Evolutionary conservation across 2,329 filamentous ascomycete genomes (phyloP), one percentile per base, ranked within the genome.

Genomic region (Metarhizium brunneum): DNA sequence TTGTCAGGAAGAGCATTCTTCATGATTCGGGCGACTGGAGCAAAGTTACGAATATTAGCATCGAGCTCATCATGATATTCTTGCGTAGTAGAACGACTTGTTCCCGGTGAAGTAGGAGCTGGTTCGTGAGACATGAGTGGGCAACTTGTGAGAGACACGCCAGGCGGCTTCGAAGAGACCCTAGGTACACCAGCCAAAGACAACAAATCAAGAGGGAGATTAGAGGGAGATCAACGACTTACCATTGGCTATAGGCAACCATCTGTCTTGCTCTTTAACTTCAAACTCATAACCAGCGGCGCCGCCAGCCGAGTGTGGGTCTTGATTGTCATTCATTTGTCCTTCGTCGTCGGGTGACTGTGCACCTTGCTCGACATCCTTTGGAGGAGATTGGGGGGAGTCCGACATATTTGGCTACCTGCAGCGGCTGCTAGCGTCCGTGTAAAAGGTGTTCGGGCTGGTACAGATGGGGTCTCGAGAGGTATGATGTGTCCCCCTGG

Each of bases 211-310:
- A 75, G 79, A 80, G 78, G 78, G 18, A 53, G 55, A 47, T 38
- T 45, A 43, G 54, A 57, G 45, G 32, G 49, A 56, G 13, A 57
- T 60, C 5, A n/a, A 35, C 6, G 57, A 94, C 94, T 83, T 83
- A 99, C 94, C 94, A 91, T 99, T 99, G 78, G 94, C 94, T 83
- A 99, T 99, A 72, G 94, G 94, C 73, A 99, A 84, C 94, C 94
- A 99, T 81, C 94, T 82, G 77, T 99, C 94, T 77, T 99, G 94
- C 77, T 99, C 94, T 82, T 97, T 97, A 75, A 97, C 92, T 77
- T 97, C 92, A 73, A 96, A 96, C 78, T 97, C 92, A 71, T 90
- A 90, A 74, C 79, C 85, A 56, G 66, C 61, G 75, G 87, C 81
- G 72, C 82, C 86, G 73, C 54, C 57, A 54, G 81, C 81, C 72